Conservation (phyloP, 2,329 filamentous ascomycete species). For the Fusarium torulosum region DNA sequence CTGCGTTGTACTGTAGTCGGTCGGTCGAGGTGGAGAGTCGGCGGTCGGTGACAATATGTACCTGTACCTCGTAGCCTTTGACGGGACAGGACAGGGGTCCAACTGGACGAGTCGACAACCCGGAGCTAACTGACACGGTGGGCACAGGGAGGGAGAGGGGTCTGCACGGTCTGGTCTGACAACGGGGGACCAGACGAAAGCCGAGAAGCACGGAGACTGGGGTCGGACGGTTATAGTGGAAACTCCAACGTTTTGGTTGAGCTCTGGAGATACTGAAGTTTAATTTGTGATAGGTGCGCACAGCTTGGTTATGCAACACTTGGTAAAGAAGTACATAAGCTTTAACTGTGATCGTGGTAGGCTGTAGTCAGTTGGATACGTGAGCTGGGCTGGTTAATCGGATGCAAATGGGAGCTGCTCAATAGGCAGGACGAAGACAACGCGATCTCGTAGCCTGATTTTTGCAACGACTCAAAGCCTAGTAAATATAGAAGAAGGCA, state of each 20-base stretch:
- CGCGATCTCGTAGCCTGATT: conserved; percentile 13
- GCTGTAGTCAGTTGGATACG: not conserved
- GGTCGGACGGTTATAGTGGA: conserved; percentile 23
- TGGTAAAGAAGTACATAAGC: conserved; percentile 10
- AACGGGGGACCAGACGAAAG: conserved; percentile 30
- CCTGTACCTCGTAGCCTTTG: conserved; percentile 45
- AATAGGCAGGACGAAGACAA: conserved; percentile 7
- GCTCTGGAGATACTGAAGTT: conserved; percentile 7
- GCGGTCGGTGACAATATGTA: conserved; percentile 48
- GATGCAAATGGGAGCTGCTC: conserved; percentile 23
- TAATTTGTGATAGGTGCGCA: not conserved
- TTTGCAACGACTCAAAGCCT: conserved; percentile 7
- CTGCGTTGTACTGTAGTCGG: conserved; percentile 42
- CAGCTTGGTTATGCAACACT: conserved; percentile 5
- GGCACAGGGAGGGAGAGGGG: conserved; percentile 22
- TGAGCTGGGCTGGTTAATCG: conserved; percentile 26
- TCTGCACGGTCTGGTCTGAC: conserved; percentile 33
- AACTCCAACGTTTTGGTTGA: conserved; percentile 21
- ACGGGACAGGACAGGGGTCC: conserved; percentile 45
- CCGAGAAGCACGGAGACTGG: conserved; percentile 3
- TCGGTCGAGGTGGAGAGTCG: conserved; percentile 49
- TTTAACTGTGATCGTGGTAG: conserved; percentile 4
- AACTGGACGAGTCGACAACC: conserved; percentile 31
- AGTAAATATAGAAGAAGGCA: conserved; percentile 10
- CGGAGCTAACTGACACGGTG: conserved; percentile 40